phyloP scores from a whole-genome alignment of 1,284 basidiomycete genomes.

The Veloboletus limbatus region DNA sequence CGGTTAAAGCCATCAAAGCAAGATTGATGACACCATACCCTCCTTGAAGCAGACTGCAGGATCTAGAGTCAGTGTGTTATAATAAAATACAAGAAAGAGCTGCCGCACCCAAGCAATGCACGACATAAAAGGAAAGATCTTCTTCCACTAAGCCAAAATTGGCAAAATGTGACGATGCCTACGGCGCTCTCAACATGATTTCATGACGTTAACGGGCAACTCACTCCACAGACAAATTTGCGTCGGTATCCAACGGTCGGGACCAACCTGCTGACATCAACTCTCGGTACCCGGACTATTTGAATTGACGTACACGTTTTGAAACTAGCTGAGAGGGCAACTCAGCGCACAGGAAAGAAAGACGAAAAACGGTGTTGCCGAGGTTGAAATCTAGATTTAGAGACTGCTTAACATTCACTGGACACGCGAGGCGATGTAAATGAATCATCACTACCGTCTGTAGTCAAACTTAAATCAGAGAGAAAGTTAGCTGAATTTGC shows the following conservation, averaged over 20 bases:
- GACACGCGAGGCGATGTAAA: neutral
- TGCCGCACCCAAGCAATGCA: slow-evolving; percentile 40
- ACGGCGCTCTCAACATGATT: slow-evolving; percentile 1
- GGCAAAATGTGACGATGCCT: slow-evolving; percentile 42
- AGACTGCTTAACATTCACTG: neutral
- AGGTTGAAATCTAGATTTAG: slow-evolving; percentile 6
- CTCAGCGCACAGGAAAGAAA: slow-evolving; percentile 2
- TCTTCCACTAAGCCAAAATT: slow-evolving; percentile 62
- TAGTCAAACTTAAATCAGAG: slow-evolving; percentile 57
- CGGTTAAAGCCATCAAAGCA: slow-evolving; percentile 3
- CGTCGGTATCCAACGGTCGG: slow-evolving; percentile 57
- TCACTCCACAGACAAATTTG: slow-evolving; percentile 39
- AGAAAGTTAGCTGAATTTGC: slow-evolving; percentile 71
- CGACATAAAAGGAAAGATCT: slow-evolving; percentile 49
- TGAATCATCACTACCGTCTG: slow-evolving; percentile 39
- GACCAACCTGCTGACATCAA: neutral
- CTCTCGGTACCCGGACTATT: too few relatives aligned
- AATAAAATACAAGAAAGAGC: neutral
- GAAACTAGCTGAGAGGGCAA: slow-evolving; percentile 2
- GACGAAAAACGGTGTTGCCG: neutral
- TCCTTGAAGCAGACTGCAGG: slow-evolving; percentile 53
- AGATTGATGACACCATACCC: slow-evolving; percentile 38
- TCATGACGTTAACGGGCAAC: slow-evolving; percentile 15
- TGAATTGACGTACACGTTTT: neutral
- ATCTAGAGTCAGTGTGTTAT: slow-evolving; percentile 3